Evolutionary conservation across 768 basidiomycete species (phyloP).

Genomic region (Lyophyllum semitale): DNA sequence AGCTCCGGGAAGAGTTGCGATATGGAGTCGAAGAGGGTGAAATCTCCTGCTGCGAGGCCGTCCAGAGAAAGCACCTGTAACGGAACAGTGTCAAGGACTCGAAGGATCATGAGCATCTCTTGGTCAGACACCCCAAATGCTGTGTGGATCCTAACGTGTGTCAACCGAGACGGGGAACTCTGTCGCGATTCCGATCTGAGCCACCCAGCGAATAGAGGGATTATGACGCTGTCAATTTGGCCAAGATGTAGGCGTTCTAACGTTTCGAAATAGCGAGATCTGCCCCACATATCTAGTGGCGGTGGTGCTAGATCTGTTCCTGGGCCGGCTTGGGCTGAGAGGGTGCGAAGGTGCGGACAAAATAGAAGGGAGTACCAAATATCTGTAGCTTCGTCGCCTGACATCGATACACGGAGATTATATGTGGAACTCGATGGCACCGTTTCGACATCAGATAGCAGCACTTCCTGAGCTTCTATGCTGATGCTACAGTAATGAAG

Average conservation of each 20-base stretch:
- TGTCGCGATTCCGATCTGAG: too few species aligned
- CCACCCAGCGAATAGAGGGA: background rate
- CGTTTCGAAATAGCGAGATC: background rate
- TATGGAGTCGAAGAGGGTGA: too few species aligned
- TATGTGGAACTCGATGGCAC: background rate
- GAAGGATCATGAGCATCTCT: too few species aligned
- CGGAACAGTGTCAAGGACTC: too few species aligned
- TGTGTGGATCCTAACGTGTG: too few species aligned
- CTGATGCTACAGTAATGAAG: background rate
- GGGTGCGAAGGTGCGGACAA: background rate
- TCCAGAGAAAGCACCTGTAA: too few species aligned
- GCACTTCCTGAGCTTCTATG: background rate
- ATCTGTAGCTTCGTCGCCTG: background rate
- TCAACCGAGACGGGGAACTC: too few species aligned
- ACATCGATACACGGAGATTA: background rate
- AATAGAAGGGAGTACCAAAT: background rate
- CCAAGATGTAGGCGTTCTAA: background rate
- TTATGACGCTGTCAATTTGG: background rate
- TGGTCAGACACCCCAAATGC: too few species aligned
- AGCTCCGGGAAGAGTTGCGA: too few species aligned
- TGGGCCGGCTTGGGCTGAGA: background rate
- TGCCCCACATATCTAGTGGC: background rate
- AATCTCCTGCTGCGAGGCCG: too few species aligned
- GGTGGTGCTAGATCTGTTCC: background rate
- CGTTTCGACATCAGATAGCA: background rate